phyloP scores from a whole-genome alignment of 176 grass and related monocot genomes.

The Triticum turgidum region DNA sequence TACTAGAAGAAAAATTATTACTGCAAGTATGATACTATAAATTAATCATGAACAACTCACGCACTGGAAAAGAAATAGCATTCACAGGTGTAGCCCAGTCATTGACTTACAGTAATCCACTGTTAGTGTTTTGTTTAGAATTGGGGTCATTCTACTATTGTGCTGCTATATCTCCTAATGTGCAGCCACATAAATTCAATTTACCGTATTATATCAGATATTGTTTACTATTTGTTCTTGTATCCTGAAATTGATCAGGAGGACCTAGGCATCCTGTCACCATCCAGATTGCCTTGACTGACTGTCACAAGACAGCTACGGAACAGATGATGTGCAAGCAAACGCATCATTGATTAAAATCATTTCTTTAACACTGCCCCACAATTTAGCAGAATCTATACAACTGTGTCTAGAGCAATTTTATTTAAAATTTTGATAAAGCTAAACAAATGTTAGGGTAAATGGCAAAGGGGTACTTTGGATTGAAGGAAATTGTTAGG shows the following conservation, averaged over 20 bases:
- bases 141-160: background rate
- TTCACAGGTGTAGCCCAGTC: background rate
- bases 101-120: background rate
- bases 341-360: background rate
- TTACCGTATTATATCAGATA: background rate
- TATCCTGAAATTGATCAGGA: background rate
- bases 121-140: background rate
- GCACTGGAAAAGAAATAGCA: background rate
- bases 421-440: background rate
- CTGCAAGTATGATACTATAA: background rate
- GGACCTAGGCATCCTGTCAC: background rate
- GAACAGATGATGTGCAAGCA: background rate
- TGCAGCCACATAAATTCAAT: background rate
- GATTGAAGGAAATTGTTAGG: background rate
- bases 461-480: background rate
- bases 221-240: slow-evolving; percentile 3
- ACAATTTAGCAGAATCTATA: slow-evolving; percentile 7
- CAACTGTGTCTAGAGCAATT: background rate
- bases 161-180: background rate
- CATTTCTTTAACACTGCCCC: background rate
- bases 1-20: background rate
- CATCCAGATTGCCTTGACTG: background rate
- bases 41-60: background rate
- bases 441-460: background rate
- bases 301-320: background rate